Base-by-base conservation (phyloP, 164 flowering plant genomes). In the Vitis rotundifolia region DNA sequence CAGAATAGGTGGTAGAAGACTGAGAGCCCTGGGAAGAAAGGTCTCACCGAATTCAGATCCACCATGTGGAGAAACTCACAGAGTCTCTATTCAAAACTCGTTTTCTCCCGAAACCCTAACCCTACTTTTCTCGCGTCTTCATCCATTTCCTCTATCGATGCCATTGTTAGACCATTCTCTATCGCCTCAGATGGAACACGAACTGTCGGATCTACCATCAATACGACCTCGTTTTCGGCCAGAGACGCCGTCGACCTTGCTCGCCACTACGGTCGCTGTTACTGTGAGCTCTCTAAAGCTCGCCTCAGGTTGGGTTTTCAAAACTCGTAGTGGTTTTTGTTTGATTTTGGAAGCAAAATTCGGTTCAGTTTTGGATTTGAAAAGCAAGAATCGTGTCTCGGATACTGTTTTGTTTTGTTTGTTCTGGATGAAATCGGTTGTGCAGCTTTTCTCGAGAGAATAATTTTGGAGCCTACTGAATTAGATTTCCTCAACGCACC, bases 201-300 rank as follows among this genome's bases (percentile, higher is more conserved):
- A 52, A 61, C 75, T 11, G 62, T 79, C 26, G 62, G 70, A 5
- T 67, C 82, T 18, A 58, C 80, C 15, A 64, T 63, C 15, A 64
- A 68, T 2, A 67, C 68, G 14, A 37, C 61, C 3, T 54, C 71
- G 28, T 29, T 62, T 13, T 71, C 64, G 66, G 73, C 44, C 8
- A 54, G 69, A 13, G 76, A 56, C 47, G 73, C 66, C 5, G 67
- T 70, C n/a, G 82, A 77, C 50, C 65, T 74, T n/a, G 82, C 83
- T 49, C 83, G 77, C 55, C 89, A 82, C 61, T 92, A 88, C 49
- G 87, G 89, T 3, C 85, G 85, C 28, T 92, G 97, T 77, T 92
- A 92, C 67, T 90, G 90, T 91, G 95, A 92, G 75, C 91, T 90
- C 63, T 92, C 97, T 37, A 92, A 92, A 71, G 93, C 95, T 69